Conservation (phyloP, 2,329 filamentous ascomycete species). For the Dothideomycetidae sp. region DNA sequence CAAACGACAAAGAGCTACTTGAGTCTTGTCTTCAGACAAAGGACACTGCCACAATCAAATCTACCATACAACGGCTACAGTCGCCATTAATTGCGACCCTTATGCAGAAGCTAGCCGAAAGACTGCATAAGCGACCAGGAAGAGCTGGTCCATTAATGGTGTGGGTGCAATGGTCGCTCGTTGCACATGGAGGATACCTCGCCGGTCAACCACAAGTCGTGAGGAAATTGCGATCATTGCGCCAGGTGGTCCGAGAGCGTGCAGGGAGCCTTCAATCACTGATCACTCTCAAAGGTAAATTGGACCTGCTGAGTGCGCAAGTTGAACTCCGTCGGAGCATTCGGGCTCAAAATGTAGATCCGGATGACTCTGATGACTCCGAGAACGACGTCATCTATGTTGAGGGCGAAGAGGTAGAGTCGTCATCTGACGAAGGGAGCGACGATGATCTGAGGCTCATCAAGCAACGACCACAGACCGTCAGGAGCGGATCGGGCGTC, state of each 20-base stretch:
- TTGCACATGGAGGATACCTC: conserved; percentile 82
- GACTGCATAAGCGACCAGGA: conserved; percentile 74
- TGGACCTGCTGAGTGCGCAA: conserved; percentile 87
- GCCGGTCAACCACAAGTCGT: conserved; percentile 75
- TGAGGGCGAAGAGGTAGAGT: conserved; percentile 58
- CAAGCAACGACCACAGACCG: conserved; percentile 1
- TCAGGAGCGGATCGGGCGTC: conserved; percentile 18
- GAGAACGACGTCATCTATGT: conserved; percentile 73
- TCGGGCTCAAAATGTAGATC: conserved; percentile 37
- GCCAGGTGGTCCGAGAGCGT: conserved; percentile 76
- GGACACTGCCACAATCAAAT: conserved; percentile 62
- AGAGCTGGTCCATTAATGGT: conserved; percentile 80
- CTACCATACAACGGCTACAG: conserved; percentile 81
- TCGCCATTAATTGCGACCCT: conserved; percentile 67
- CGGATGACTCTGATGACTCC: conserved; percentile 46
- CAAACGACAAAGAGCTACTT: conserved; percentile 77
- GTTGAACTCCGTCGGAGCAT: conserved; percentile 64
- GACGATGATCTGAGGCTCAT: conserved; percentile 32
- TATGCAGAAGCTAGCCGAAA: conserved; percentile 70
- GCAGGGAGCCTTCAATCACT: conserved; percentile 69
- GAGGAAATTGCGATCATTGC: conserved; percentile 61
- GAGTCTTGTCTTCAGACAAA: conserved; percentile 80
- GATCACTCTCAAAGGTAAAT: conserved; percentile 79
- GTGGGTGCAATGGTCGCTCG: conserved; percentile 91
- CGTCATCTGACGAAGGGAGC: conserved; percentile 39